These are phyloP conservation scores for Diaporthe sp. DNA, from an alignment of 2,329 filamentous ascomycete genomes.

Conservation along the genomic window DNA sequence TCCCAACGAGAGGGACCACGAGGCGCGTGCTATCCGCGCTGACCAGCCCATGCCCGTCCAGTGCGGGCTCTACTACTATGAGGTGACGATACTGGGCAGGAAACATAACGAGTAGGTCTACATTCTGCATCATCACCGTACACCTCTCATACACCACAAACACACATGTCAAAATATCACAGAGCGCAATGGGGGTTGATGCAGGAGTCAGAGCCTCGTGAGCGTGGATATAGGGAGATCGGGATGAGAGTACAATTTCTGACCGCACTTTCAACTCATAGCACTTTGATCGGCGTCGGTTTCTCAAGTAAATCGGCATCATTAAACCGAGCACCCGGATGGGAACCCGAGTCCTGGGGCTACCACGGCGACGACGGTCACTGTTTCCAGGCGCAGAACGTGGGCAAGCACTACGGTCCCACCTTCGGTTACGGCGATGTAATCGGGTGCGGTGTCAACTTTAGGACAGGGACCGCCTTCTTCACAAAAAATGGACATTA, in stretches of 20 bases:
- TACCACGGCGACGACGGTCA: slow-evolving; percentile 79
- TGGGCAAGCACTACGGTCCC: slow-evolving; percentile 70
- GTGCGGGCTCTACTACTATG: slow-evolving; percentile 95
- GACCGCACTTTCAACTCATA: slow-evolving; percentile 45
- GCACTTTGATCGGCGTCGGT: slow-evolving; percentile 73
- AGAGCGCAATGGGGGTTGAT: not conserved
- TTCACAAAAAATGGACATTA: slow-evolving; percentile 76
- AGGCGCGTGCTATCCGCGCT: slow-evolving; percentile 85
- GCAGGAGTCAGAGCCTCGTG: too few relatives aligned
- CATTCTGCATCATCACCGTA: slow-evolving; percentile 3
- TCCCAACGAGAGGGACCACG: slow-evolving; percentile 70
- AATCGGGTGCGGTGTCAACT: slow-evolving; percentile 77
- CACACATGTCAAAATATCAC: not conserved
- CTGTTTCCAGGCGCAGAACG: slow-evolving; percentile 68
- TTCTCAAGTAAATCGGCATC: slow-evolving; percentile 69
- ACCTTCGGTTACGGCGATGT: slow-evolving; percentile 69
- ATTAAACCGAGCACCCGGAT: slow-evolving; percentile 71
- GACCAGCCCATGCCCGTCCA: slow-evolving; percentile 90
- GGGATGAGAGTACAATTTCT: not conserved
- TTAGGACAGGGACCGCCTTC: slow-evolving; percentile 73
- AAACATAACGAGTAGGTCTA: slow-evolving; percentile 68
- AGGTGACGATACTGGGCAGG: slow-evolving; percentile 69
- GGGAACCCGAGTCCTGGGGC: slow-evolving; percentile 77
- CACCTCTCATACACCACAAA: not conserved
- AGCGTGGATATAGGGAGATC: not conserved